A percentile compares a stretch with the other conserved stretches of the same genome.
phyloP scores from a whole-genome alignment of 176 grass and related monocot genomes.

The bread wheat (Triticum aestivum) region DNA sequence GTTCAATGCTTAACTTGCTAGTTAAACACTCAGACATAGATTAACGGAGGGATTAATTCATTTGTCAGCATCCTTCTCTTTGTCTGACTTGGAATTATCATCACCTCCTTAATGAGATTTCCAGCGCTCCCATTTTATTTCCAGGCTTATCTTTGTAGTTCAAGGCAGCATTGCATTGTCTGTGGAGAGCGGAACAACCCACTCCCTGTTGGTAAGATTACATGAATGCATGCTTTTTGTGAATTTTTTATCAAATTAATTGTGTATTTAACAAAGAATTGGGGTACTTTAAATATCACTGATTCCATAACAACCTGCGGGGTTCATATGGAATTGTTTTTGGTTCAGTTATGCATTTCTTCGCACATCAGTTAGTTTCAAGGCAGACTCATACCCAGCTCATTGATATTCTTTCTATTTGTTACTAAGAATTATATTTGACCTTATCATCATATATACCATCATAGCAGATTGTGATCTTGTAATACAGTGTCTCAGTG shows the following conservation, averaged over 20 bases:
- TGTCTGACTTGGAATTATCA: neutral
- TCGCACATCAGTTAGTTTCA: constrained; percentile 4
- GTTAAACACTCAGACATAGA: neutral
- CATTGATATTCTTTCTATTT: neutral
- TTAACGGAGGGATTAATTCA: neutral
- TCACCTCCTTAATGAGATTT: constrained; percentile 24
- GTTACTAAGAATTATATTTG: neutral
- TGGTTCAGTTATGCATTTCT: constrained; percentile 14
- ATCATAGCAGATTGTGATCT: neutral
- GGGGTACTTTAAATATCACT: neutral
- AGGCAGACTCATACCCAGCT: neutral
- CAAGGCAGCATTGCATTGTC: constrained; percentile 63
- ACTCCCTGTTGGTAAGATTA: constrained; percentile 69
- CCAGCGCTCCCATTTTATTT: constrained; percentile 17
- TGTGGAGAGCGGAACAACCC: constrained; percentile 36
- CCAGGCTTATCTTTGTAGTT: constrained; percentile 89
- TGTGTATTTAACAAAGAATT: neutral
- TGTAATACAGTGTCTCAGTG: neutral
- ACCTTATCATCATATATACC: neutral
- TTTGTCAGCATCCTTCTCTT: neutral
- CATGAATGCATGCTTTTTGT: constrained; percentile 14
- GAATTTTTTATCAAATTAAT: neutral
- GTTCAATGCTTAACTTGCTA: constrained; percentile 38
- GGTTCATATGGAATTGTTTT: neutral
- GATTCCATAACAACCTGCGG: constrained; percentile 2